Conservation (phyloP, 2,329 filamentous ascomycete species). For the Fusarium phyllophilum region DNA sequence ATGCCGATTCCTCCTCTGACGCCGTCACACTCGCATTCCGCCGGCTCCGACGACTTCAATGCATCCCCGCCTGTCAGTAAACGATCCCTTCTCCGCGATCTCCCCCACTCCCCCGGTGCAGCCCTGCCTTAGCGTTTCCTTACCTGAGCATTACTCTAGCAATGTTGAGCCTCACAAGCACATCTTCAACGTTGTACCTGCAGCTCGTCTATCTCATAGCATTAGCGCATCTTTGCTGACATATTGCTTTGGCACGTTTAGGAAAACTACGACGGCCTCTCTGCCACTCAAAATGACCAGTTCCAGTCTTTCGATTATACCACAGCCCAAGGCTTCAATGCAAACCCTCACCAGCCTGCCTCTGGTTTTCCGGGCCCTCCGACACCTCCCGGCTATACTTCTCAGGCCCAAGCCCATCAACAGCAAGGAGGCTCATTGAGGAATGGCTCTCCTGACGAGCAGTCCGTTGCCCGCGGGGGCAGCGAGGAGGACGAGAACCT, state of each 20-base stretch:
- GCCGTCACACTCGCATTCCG: slow-evolving; percentile 65
- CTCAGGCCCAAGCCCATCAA: slow-evolving; percentile 39
- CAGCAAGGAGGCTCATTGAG: slow-evolving; percentile 39
- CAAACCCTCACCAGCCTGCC: slow-evolving; percentile 46
- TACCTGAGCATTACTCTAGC: slow-evolving; percentile 51
- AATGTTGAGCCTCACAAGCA: slow-evolving; percentile 26
- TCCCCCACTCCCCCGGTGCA: slow-evolving; percentile 42
- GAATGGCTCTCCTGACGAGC: slow-evolving; percentile 47
- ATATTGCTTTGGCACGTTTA: slow-evolving; percentile 39
- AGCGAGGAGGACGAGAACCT: slow-evolving; percentile 67
- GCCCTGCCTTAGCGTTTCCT: slow-evolving; percentile 45
- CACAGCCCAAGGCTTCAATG: slow-evolving; percentile 50
- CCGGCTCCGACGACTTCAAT: slow-evolving; percentile 64
- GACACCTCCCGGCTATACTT: slow-evolving; percentile 59
- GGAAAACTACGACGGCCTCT: slow-evolving; percentile 62
- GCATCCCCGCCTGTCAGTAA: slow-evolving; percentile 65
- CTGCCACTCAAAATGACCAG: slow-evolving; percentile 55
- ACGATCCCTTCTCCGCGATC: slow-evolving; percentile 40
- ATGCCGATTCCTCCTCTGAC: slow-evolving; percentile 64
- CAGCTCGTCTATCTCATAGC: slow-evolving; percentile 22
- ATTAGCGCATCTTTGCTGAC: slow-evolving; percentile 25
- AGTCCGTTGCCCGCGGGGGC: slow-evolving; percentile 48
- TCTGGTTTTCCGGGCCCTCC: slow-evolving; percentile 58
- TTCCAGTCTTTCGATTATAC: slow-evolving; percentile 59
- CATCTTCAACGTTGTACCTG: slow-evolving; percentile 22